Evolutionary conservation across 208 protist genomes (phyloP), one percentile per base, ranked within the genome.

Genomic region (Crithidia fasciculata): DNA sequence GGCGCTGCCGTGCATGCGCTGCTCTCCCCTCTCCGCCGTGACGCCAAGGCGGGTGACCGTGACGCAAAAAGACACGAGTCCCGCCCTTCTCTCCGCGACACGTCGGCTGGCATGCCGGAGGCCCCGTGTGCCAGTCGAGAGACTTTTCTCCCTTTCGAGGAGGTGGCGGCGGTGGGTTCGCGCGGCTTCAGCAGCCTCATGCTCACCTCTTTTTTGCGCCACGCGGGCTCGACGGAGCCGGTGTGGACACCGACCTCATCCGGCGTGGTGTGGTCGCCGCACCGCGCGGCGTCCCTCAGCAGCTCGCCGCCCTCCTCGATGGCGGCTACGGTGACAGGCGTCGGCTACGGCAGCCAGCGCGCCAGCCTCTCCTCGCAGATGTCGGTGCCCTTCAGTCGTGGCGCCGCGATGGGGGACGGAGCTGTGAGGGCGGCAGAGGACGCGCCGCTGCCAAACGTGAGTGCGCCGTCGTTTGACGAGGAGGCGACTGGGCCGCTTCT

Each of bases 111-210:
- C 19, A 37, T 45, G 28, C 62, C 37, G 3, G 36, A 49, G 41
- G 3, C 16, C 8, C 8, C 16, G 5, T 5, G 41, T 12, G 8
- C 8, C 53, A 61, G 65, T 18, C 18, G 53, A 0, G 65, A 72
- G 6, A 72, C 65, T 0, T 78, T 78, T 54, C 36, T 72, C 4
- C 59, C 73, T 8, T 78, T 78, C 44, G 56, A 68, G 50, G 73
- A 60, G 28, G 58, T 55, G 19, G 28, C 47, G 9, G 52, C 28
- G 18, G n/a, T 62, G 4, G 63, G 65, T 8, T 68, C 58, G 3
- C 58, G 73, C n/a, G 65, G 73, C 66, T 78, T 78, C 52, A 67
- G 41, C 59, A 72, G 73, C 52, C 58, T 78, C 58, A n/a, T 72
- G 19, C 58, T 78, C 12, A 67, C 73, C 0, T 72, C 65, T 37